Evolutionary conservation across 805 yeast genomes (phyloP).

Genomic region (Yamadazyma paraphyllophila): DNA sequence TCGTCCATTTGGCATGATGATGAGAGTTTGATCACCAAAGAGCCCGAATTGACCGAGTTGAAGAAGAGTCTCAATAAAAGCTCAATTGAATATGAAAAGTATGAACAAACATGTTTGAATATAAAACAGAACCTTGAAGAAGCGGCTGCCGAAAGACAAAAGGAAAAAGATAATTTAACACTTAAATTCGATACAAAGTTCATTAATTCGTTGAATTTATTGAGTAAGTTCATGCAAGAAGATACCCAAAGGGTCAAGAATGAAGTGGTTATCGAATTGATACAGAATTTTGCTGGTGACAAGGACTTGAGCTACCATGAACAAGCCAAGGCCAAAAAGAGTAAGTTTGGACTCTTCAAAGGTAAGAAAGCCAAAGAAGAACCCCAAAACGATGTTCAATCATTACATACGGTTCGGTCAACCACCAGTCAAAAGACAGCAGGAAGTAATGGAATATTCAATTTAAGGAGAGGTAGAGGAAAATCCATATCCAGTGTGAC

Average conservation of each 20-base stretch:
- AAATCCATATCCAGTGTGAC: constrained; percentile 21
- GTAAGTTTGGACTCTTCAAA: constrained; percentile 55
- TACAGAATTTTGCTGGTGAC: constrained; percentile 80
- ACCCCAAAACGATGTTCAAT: constrained; percentile 24
- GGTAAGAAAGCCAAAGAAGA: constrained; percentile 13
- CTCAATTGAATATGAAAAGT: constrained; percentile 35
- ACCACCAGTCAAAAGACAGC: constrained; percentile 28
- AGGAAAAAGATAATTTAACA: constrained; percentile 38
- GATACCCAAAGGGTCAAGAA: constrained; percentile 72
- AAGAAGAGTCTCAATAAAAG: constrained; percentile 48
- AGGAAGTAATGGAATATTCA: constrained; percentile 28
- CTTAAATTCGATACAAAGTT: constrained; percentile 54
- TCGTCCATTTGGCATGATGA: constrained; percentile 97
- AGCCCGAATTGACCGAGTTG: constrained; percentile 56
- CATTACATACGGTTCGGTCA: constrained; percentile 34
- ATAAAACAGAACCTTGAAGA: constrained; percentile 52
- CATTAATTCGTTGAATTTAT: constrained; percentile 46
- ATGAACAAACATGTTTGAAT: constrained; percentile 43
- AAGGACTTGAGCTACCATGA: constrained; percentile 62
- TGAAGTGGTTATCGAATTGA: constrained; percentile 88
- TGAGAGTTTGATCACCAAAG: constrained; percentile 61
- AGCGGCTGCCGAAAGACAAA: constrained; percentile 33
- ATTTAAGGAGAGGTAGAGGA: constrained; percentile 34
- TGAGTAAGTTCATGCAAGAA: constrained; percentile 64
- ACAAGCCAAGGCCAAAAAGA: constrained; percentile 52